Percentiles rank a stretch among this genome's conserved stretches.
Evolutionary conservation across 352 stramenopile genomes (phyloP).

Genomic region (Pythium sp.): DNA sequence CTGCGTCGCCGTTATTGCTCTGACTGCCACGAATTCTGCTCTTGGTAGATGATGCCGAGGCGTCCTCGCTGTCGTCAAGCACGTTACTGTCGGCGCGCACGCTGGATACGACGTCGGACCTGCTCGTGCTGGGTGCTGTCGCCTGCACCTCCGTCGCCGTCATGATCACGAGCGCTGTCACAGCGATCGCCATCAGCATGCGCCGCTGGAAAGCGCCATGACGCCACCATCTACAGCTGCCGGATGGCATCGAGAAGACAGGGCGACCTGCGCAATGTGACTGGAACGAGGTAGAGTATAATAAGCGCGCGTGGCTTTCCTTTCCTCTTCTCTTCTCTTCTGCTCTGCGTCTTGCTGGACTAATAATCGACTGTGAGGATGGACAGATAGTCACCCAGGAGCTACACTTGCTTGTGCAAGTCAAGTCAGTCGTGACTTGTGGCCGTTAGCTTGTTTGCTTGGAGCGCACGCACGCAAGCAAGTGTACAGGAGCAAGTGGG

Average conservation of each 20-base stretch:
- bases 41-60: neutral
- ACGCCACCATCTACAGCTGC: neutral
- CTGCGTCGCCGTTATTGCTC: neutral
- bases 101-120: conserved; percentile 2
- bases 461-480: too few species aligned
- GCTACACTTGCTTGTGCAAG: neutral
- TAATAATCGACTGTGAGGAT: conserved; percentile 1
- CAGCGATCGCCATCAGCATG: neutral
- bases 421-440: neutral
- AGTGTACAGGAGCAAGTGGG: neutral
- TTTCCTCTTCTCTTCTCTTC: neutral
- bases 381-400: neutral
- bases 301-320: neutral
- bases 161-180: conserved; percentile 1
- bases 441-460: neutral
- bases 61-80: conserved; percentile 4
- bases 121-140: conserved; percentile 5
- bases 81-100: conserved; percentile 11
- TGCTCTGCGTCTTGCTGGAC: neutral
- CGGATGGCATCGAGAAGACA: conserved; percentile 8
- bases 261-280: neutral
- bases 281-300: neutral
- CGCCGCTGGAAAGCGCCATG: neutral
- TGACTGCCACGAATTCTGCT: neutral
- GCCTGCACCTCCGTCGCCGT: neutral